A percentile compares a stretch with the other conserved stretches of the same genome.
Conservation (phyloP, 148 eudicot genomes). For the Rhododendron williamsianum region DNA sequence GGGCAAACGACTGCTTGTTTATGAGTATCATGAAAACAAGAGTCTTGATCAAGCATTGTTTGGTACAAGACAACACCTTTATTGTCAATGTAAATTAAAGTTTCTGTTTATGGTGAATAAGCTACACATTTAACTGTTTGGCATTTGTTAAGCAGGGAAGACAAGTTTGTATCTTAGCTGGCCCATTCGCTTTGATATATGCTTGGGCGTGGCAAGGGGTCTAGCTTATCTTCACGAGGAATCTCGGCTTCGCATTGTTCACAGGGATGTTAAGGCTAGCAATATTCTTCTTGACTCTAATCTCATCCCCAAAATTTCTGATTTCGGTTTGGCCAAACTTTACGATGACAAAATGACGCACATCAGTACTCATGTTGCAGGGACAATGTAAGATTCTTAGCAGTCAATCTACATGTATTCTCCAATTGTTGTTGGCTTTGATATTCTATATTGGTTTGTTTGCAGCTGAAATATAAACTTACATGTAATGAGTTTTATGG, state of each 20-base stretch:
- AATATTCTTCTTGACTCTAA: constrained; percentile 79
- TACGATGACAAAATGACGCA: constrained; percentile 88
- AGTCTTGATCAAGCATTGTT: constrained; percentile 88
- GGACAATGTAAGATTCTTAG: constrained; percentile 60
- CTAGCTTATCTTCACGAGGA: constrained; percentile 85
- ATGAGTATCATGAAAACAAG: constrained; percentile 80
- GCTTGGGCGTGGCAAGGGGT: constrained; percentile 57
- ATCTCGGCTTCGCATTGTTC: constrained; percentile 71
- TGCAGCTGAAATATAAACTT: constrained; percentile 6
- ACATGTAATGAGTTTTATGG: neutral
- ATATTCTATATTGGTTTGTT: neutral
- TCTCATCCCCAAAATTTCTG: constrained; percentile 81
- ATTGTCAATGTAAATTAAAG: neutral
- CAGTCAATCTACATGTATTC: neutral
- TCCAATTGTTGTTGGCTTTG: neutral
- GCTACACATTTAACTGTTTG: no score
- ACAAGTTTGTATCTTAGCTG: constrained; percentile 46
- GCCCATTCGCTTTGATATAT: constrained; percentile 19
- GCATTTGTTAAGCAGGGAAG: constrained; percentile 30
- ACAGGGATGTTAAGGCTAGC: constrained; percentile 91
- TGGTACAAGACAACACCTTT: constrained; percentile 32
- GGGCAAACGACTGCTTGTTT: constrained; percentile 66
- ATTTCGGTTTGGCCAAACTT: constrained; percentile 90
- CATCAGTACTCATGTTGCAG: constrained; percentile 90
- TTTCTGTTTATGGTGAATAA: no score